Evolutionary conservation across 1,284 basidiomycete species (phyloP).

Genomic region (Apiotrichum siamense): DNA sequence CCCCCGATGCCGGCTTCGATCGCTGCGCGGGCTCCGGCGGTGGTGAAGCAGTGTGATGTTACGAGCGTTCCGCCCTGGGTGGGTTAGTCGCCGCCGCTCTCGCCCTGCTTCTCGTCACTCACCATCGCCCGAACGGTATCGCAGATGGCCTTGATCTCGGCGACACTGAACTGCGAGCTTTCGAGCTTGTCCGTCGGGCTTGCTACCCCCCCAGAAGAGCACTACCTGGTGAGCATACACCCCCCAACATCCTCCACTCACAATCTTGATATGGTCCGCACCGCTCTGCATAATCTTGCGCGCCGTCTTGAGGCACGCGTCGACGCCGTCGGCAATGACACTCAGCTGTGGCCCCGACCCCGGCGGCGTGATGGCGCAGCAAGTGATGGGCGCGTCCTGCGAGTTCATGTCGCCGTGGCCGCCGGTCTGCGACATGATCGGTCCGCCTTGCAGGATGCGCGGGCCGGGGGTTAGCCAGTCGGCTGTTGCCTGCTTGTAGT

Average conservation of each 20-base stretch:
- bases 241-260: no score
- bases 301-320: neutral
- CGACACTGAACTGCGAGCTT: constrained; percentile 51
- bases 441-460: constrained; percentile 12
- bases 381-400: neutral
- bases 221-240: no score
- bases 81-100: neutral
- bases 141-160: constrained; percentile 52
- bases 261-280: constrained; percentile 20
- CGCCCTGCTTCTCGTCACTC: constrained; percentile 1
- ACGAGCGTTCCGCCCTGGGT: constrained; percentile 21
- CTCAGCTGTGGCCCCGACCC: neutral
- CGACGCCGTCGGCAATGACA: constrained; percentile 12
- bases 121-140: constrained; percentile 51
- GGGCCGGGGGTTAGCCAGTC: constrained; percentile 20
- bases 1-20: constrained; percentile 42
- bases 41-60: constrained; percentile 36
- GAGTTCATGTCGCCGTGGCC: constrained; percentile 15
- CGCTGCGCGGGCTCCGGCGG: constrained; percentile 31
- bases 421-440: constrained; percentile 14
- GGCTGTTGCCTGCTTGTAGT: constrained; percentile 16
- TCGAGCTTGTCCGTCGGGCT: constrained; percentile 48
- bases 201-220: constrained; percentile 14
- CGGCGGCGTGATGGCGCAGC: neutral
- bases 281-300: constrained; percentile 15